Evolutionary conservation across 2,329 filamentous ascomycete species (phyloP).

Genomic region (Pyricularia grisea): DNA sequence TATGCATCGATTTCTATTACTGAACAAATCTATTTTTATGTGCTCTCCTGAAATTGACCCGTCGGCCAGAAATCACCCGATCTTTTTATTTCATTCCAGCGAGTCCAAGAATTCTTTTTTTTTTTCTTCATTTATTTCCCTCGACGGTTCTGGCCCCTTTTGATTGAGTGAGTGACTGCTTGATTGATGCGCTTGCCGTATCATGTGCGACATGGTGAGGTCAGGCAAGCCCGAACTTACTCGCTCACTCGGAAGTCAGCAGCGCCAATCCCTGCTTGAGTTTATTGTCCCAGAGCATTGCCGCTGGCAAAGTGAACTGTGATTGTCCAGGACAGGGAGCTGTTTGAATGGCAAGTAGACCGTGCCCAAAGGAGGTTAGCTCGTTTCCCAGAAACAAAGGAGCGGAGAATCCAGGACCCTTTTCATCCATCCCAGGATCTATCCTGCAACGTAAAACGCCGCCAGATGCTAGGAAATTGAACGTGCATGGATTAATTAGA

Average conservation of each 20-base stretch:
- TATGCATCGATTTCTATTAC: too few species aligned
- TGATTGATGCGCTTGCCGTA: not conserved
- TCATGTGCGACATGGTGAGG: not conserved
- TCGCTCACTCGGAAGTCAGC: not conserved
- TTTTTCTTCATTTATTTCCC: not conserved
- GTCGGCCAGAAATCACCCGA: not conserved
- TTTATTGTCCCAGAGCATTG: not conserved
- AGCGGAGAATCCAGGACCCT: not conserved
- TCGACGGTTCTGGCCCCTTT: not conserved
- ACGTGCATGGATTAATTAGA: not conserved
- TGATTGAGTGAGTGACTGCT: not conserved
- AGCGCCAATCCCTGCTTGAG: not conserved
- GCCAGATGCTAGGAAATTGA: not conserved
- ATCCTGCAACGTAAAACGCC: not conserved
- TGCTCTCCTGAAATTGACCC: not conserved
- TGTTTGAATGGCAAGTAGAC: not conserved
- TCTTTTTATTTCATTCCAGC: not conserved
- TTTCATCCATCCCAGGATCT: not conserved
- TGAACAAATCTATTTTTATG: not conserved
- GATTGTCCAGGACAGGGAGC: not conserved
- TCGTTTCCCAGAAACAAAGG: not conserved
- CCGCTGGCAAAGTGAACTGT: not conserved
- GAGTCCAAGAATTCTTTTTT: not conserved
- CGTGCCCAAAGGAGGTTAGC: not conserved
- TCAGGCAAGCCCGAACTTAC: not conserved